Evolutionary conservation across 768 basidiomycete species (phyloP).

Genomic region (Pleurotus sapidus): DNA sequence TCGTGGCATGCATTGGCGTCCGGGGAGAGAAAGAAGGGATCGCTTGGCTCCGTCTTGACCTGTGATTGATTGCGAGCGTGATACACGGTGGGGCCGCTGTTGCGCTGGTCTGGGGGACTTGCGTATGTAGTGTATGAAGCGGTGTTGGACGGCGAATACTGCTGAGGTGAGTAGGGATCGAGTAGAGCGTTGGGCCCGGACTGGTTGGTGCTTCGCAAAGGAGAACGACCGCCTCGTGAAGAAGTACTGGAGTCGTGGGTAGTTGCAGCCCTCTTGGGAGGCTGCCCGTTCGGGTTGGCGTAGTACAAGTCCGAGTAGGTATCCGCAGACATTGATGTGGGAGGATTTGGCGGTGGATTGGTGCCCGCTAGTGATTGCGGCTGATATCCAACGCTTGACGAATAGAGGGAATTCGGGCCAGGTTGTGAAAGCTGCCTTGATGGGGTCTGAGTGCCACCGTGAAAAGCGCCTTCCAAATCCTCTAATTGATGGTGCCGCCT

Average conservation of each 20-base stretch:
- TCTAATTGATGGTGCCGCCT: conserved; percentile 70
- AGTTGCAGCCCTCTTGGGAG: conserved; percentile 54
- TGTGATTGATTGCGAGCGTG: conserved; percentile 57
- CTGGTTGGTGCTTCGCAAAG: conserved; percentile 53
- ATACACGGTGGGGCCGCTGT: conserved; percentile 36
- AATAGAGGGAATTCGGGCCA: conserved; percentile 48
- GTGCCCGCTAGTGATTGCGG: conserved; percentile 40
- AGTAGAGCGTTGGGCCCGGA: conserved; percentile 47
- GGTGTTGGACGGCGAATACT: conserved; percentile 61
- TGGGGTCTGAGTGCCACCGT: conserved; percentile 31
- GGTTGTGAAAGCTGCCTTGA: conserved; percentile 40
- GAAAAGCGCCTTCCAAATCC: conserved; percentile 57
- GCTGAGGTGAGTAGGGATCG: conserved; percentile 71
- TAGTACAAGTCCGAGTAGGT: conserved; percentile 57
- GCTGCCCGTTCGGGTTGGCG: conserved; percentile 45
- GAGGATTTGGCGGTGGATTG: conserved; percentile 26
- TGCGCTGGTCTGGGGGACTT: conserved; percentile 37
- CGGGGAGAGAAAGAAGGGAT: conserved; percentile 56
- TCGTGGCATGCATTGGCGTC: conserved; percentile 32
- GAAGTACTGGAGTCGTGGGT: conserved; percentile 50
- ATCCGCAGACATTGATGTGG: conserved; percentile 39
- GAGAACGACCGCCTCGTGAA: conserved; percentile 55
- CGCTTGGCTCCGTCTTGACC: conserved; percentile 51
- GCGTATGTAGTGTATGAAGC: conserved; percentile 46
- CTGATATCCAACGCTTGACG: conserved; percentile 56